phyloP scores from a whole-genome alignment of 495 filamentous ascomycete species.

The Penicillium lagena region DNA sequence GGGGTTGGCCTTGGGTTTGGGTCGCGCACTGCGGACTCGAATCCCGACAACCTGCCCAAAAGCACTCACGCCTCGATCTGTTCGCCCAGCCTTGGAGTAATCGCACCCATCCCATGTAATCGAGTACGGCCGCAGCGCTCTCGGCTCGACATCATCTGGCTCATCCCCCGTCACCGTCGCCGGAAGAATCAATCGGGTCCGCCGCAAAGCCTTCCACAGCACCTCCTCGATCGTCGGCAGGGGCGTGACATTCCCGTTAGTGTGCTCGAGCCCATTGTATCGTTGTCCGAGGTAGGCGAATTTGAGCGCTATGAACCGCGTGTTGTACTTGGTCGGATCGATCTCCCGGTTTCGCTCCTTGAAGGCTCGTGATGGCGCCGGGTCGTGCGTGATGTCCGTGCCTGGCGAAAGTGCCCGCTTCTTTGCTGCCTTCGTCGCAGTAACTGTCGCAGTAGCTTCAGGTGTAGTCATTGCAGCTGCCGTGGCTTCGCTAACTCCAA shows the following conservation, averaged over 20 bases:
- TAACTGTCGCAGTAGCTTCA: too few relatives aligned
- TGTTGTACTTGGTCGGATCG: conserved; percentile 74
- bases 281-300: conserved; percentile 86
- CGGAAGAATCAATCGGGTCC: conserved; percentile 73
- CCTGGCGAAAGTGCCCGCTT: conserved; percentile 17
- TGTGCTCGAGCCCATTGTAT: conserved; percentile 89
- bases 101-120: conserved; percentile 73
- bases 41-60: conserved; percentile 93
- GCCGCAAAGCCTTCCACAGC: conserved; percentile 81
- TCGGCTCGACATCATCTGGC: conserved; percentile 15
- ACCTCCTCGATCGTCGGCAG: conserved; percentile 84
- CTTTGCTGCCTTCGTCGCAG: conserved; percentile 1
- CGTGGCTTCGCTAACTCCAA: too few relatives aligned
- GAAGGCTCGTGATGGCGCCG: conserved; percentile 16
- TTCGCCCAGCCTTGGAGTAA: conserved; percentile 91
- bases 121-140: conserved; percentile 29
- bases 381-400: conserved; percentile 20
- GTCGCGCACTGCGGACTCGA: conserved; percentile 70
- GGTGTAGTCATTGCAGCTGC: too few relatives aligned
- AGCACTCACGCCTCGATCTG: conserved; percentile 87
- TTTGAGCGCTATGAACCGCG: conserved; percentile 82
- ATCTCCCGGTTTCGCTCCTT: conserved; percentile 43
- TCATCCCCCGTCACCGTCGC: conserved; percentile 34
- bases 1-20: conserved; percentile 26
- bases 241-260: conserved; percentile 55